phyloP scores from a whole-genome alignment of 2,329 filamentous ascomycete genomes.

The Penicillium sp. region DNA sequence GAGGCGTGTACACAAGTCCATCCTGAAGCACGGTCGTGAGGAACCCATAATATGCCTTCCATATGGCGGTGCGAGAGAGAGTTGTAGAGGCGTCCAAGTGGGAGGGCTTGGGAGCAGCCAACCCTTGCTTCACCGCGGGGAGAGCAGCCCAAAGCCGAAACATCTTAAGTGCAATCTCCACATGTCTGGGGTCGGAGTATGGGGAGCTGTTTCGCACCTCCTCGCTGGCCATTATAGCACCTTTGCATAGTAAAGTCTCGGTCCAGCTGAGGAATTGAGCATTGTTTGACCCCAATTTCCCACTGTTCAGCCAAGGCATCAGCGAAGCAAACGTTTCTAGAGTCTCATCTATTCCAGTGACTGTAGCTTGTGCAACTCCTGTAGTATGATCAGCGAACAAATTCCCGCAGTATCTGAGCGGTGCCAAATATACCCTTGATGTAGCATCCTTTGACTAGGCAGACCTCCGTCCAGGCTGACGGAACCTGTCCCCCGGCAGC shows the following conservation, averaged over 20 bases:
- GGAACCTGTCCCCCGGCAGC: slow-evolving; percentile 55
- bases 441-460: slow-evolving; percentile 76
- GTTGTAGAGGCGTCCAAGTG: slow-evolving; percentile 24
- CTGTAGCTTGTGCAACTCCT: slow-evolving; percentile 52
- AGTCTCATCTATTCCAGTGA: slow-evolving; percentile 56
- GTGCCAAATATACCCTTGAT: slow-evolving; percentile 64
- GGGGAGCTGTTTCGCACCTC: slow-evolving; percentile 37
- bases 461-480: slow-evolving; percentile 79
- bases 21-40: slow-evolving; percentile 75
- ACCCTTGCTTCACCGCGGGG: slow-evolving; percentile 36
- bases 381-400: slow-evolving; percentile 15
- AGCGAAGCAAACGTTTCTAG: slow-evolving; percentile 67
- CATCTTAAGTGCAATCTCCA: slow-evolving; percentile 47
- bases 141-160: slow-evolving; percentile 52
- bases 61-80: slow-evolving; percentile 58
- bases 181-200: slow-evolving; percentile 27
- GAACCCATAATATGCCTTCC: slow-evolving; percentile 81
- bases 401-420: slow-evolving; percentile 1
- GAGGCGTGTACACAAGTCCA: slow-evolving; percentile 39
- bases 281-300: slow-evolving; percentile 44
- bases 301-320: slow-evolving; percentile 59
- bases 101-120: slow-evolving; percentile 21
- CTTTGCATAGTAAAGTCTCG: slow-evolving; percentile 74
- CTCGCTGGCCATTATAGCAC: slow-evolving; percentile 68
- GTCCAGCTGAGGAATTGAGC: slow-evolving; percentile 76